A percentile compares a stretch with the other conserved stretches of the same genome.
phyloP scores from a whole-genome alignment of 1,284 basidiomycete genomes.

The Meira miltonrushii region DNA sequence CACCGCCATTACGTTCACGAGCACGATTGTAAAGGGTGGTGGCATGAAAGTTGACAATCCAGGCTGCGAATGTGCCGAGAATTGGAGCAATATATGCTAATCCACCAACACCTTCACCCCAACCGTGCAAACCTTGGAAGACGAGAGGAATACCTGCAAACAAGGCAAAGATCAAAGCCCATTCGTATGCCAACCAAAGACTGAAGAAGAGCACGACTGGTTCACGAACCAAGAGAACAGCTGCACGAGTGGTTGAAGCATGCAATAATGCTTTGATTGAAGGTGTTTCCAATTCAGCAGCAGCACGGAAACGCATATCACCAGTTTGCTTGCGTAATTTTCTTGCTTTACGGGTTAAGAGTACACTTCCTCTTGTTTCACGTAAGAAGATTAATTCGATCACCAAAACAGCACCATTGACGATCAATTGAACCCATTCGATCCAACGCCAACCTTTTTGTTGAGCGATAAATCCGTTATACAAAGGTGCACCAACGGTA shows the following conservation, averaged over 20 bases:
- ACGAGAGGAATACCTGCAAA: slow-evolving; percentile 48
- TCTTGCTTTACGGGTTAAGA: slow-evolving; percentile 44
- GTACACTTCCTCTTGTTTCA: slow-evolving; percentile 51
- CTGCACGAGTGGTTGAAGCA: slow-evolving; percentile 44
- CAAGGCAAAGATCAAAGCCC: slow-evolving; percentile 14
- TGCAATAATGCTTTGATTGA: slow-evolving; percentile 46
- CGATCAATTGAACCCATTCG: slow-evolving; percentile 47
- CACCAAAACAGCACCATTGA: slow-evolving; percentile 44
- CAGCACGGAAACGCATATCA: slow-evolving; percentile 46
- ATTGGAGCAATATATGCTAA: slow-evolving; percentile 46
- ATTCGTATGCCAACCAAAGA: slow-evolving; percentile 21
- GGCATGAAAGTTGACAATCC: slow-evolving; percentile 37
- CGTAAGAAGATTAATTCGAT: slow-evolving; percentile 47
- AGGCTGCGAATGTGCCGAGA: slow-evolving; percentile 41
- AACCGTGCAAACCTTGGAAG: slow-evolving; percentile 48
- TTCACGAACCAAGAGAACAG: slow-evolving; percentile 46
- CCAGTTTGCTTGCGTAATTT: slow-evolving; percentile 49
- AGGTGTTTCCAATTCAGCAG: slow-evolving; percentile 50
- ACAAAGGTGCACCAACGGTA: slow-evolving; percentile 39
- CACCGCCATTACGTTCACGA: slow-evolving; percentile 27
- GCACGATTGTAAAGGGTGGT: slow-evolving; percentile 35
- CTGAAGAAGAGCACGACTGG: slow-evolving; percentile 50
- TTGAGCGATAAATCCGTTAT: slow-evolving; percentile 48
- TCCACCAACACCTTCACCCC: slow-evolving; percentile 49
- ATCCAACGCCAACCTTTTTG: slow-evolving; percentile 52